Base-by-base conservation (phyloP, 331 rosid genomes). In the Saraca asoca region DNA sequence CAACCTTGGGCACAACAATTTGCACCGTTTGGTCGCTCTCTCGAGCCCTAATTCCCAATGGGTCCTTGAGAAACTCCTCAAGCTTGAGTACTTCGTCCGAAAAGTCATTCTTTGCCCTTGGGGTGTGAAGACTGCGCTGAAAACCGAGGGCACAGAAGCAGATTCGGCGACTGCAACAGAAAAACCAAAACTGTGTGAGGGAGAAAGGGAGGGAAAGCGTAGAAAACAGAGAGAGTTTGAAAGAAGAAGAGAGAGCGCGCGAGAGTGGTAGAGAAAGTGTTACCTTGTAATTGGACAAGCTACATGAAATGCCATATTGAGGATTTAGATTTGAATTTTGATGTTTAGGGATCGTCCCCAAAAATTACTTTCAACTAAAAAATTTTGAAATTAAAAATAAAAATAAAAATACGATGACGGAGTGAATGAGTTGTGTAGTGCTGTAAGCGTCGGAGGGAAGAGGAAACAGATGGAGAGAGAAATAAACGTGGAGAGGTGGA, bases 271-370 rank as follows among this genome's bases (percentile, higher is more conserved):
- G 4, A 12, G 35, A 65, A 51, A 51, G 45, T 5, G 77, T 57
- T 82, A 91, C 99, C 96, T 86, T 78, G 99, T 94, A 88, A 94
- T 90, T 90, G 99, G 97, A 80, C 99, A 94, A 79, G 95, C 99
- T 67, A 94, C 92, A 89, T 94, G 99, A 94, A 94, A 94, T 85
- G 99, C 97, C 99, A 94, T 93, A 77, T 87, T 85, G 94, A 75
- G 77, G 78, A 80, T 81, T 71, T 58, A 71, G 85, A 83, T 84
- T 91, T 88, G 71, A 88, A 87, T 80, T 91, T 88, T 86, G 74
- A 75, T 65, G 71, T 79, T 85, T 73, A 77, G 87, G 84, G 93
- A 90, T 88, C 89, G 80, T 60, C 78, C 31, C 31, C 69, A 78
- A 80, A 82, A 73, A 72, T 62, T 83, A 83, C 82, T 76, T 79